These are phyloP conservation scores for Syzygium syzygioides DNA, from an alignment of 441 rosid species.

Conservation along the genomic window DNA sequence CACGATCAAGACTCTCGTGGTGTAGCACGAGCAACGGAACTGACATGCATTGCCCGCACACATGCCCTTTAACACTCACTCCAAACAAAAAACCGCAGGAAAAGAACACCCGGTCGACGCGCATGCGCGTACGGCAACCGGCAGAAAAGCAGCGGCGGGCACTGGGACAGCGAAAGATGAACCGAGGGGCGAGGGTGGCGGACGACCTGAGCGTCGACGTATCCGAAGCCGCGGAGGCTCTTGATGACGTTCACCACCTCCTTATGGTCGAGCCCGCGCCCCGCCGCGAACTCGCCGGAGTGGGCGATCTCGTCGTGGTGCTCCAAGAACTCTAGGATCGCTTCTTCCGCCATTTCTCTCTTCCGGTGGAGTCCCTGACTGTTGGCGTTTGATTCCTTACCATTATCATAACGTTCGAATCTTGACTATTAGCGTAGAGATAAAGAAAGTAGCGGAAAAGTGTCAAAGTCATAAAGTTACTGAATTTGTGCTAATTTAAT, in stretches of 20 bases:
- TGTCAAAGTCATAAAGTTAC: too few species aligned
- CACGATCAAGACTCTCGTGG: background rate
- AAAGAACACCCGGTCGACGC: background rate
- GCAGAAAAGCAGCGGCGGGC: background rate
- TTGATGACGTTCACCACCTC: constrained; percentile 65
- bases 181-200: background rate
- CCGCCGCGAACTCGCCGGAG: constrained; percentile 58
- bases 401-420: too few species aligned
- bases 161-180: background rate
- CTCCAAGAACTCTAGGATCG: constrained; percentile 48
- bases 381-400: too few species aligned
- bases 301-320: constrained; percentile 48
- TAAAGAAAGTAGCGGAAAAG: too few species aligned
- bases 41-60: background rate
- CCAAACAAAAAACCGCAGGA: background rate
- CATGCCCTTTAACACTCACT: background rate
- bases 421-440: too few species aligned
- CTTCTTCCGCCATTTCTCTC: constrained; percentile 59
- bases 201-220: constrained; percentile 58
- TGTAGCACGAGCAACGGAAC: background rate
- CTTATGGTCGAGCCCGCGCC: constrained; percentile 46
- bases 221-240: constrained; percentile 75
- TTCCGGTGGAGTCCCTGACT: background rate
- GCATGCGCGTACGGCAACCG: background rate
- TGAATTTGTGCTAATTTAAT: too few species aligned